A percentile compares a stretch with the other conserved stretches of the same genome.
phyloP scores from a whole-genome alignment of 1,284 basidiomycete genomes.

The Cutaneotrichosporon sp. region DNA sequence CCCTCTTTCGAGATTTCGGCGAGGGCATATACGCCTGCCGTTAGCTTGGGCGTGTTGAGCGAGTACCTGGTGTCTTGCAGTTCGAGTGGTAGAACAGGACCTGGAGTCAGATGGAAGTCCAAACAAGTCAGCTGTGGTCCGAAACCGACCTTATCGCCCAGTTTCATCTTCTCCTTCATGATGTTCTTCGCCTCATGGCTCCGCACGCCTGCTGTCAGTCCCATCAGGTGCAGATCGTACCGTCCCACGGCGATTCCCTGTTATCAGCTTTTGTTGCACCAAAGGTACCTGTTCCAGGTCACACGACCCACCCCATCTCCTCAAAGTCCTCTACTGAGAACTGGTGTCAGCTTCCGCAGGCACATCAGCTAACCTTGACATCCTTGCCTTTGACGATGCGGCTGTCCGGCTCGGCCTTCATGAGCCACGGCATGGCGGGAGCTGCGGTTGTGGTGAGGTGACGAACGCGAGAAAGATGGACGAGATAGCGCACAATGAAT shows the following conservation, averaged over 20 bases:
- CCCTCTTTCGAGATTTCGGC: conserved; percentile 78
- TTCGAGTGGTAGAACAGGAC: conserved; percentile 83
- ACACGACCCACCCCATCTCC: conserved; percentile 48
- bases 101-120: conserved; percentile 10
- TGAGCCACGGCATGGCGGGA: conserved; percentile 59
- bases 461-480: background rate
- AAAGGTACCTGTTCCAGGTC: no score
- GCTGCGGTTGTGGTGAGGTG: background rate
- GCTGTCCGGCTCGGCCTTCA: conserved; percentile 87
- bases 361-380: conserved; percentile 61
- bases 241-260: conserved; percentile 80
- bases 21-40: conserved; percentile 71
- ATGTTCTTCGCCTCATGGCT: conserved; percentile 88
- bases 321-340: conserved; percentile 90
- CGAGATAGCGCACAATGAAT: background rate
- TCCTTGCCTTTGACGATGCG: conserved; percentile 84
- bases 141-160: conserved; percentile 66
- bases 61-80: conserved; percentile 72
- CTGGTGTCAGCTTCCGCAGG: conserved; percentile 50
- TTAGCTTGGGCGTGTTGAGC: background rate
- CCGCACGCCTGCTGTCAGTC: conserved; percentile 47
- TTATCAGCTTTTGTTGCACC: background rate
- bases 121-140: background rate
- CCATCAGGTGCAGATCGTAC: conserved; percentile 47
- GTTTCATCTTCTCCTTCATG: conserved; percentile 79